A percentile compares a stretch with the other conserved stretches of the same genome.
phyloP scores from a whole-genome alignment of 2,329 filamentous ascomycete species.

The Nemania sp. region DNA sequence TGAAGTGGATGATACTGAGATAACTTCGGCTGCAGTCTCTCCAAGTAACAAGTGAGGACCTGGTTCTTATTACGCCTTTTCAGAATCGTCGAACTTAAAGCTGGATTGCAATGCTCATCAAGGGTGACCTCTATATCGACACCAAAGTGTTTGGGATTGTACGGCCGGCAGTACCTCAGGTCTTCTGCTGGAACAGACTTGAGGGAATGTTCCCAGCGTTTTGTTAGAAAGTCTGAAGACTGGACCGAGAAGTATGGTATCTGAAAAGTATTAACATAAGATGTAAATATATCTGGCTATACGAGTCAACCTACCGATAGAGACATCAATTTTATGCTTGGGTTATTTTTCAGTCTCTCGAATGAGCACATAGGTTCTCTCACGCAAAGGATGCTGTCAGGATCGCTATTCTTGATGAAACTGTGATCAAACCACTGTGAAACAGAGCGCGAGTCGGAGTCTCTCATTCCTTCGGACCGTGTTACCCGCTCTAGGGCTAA shows the following conservation, averaged over 20 bases:
- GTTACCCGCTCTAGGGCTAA: not conserved
- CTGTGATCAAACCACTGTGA: not conserved
- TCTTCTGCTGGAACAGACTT: not conserved
- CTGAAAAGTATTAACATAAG: not conserved
- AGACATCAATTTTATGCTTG: not conserved
- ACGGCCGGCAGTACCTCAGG: not conserved
- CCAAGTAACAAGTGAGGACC: conserved; percentile 7
- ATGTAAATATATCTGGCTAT: not conserved
- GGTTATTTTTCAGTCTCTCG: not conserved
- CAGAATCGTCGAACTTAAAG: not conserved
- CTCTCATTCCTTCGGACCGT: too few relatives aligned
- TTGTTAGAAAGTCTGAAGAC: not conserved
- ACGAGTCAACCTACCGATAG: not conserved
- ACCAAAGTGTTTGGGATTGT: conserved; percentile 2
- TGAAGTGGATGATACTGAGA: not conserved
- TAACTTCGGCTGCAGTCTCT: not conserved
- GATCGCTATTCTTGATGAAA: not conserved
- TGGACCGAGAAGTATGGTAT: conserved; percentile 1
- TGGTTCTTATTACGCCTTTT: conserved; percentile 9
- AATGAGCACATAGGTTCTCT: conserved; percentile 5
- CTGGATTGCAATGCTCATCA: conserved; percentile 17
- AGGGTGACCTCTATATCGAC: conserved; percentile 10
- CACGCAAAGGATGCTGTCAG: not conserved
- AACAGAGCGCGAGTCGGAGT: too few relatives aligned
- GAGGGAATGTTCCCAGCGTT: not conserved